Conservation (phyloP, 2,329 filamentous ascomycete genomes). For the Microsporum ferrugineum region DNA sequence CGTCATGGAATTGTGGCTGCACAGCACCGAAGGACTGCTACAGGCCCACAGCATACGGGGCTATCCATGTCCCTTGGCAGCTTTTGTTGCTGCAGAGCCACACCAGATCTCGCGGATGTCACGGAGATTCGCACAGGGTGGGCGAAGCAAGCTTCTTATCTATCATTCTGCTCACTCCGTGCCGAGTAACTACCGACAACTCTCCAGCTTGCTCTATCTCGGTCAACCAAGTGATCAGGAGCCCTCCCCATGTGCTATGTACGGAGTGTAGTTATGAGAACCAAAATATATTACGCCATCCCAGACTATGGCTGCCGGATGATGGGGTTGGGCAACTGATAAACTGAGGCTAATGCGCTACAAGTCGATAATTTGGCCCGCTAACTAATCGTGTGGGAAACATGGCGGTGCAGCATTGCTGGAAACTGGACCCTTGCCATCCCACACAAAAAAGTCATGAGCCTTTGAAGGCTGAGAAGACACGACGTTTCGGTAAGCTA, state of each 20-base stretch:
- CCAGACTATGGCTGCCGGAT: not conserved
- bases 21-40: not conserved
- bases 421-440: not conserved
- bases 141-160: not conserved
- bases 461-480: not conserved
- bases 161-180: too few relatives aligned
- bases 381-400: not conserved
- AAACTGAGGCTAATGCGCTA: not conserved
- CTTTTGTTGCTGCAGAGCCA: not conserved
- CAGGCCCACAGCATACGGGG: not conserved
- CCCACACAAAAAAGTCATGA: not conserved
- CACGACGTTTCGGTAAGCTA: not conserved
- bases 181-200: too few relatives aligned
- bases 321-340: not conserved
- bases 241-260: too few relatives aligned
- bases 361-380: not conserved
- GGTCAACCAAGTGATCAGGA: not conserved
- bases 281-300: not conserved
- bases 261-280: too few relatives aligned
- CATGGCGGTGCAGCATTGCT: not conserved
- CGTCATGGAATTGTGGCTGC: not conserved
- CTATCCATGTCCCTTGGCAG: constrained; percentile 1
- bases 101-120: not conserved
- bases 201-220: too few relatives aligned
- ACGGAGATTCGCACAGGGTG: not conserved